Conservation (phyloP, 305 asterid genomes). For the Fraxinus ornus region DNA sequence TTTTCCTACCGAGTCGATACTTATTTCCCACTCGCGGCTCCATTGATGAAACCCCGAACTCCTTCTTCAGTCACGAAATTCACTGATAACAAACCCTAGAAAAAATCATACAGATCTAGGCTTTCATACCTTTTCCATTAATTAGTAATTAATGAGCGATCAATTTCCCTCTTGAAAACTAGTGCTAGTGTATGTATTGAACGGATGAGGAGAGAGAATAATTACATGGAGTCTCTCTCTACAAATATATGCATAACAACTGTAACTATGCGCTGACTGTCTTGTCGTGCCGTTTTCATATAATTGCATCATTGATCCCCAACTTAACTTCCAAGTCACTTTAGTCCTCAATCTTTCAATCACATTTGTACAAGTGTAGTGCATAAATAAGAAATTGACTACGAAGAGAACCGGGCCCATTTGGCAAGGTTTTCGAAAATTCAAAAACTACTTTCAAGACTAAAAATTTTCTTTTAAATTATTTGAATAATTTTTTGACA, state of each 20-base stretch:
- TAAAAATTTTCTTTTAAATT: too few relatives aligned
- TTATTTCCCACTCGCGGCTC: constrained; percentile 81
- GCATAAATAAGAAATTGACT: too few relatives aligned
- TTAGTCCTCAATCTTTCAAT: neutral
- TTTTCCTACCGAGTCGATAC: constrained; percentile 82
- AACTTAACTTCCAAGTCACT: neutral
- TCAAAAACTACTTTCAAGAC: too few relatives aligned
- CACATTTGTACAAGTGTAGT: too few relatives aligned
- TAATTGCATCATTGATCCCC: neutral
- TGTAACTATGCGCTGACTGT: constrained; percentile 9
- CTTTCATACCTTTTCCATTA: constrained; percentile 26
- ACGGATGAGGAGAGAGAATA: constrained; percentile 21
- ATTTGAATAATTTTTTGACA: too few relatives aligned
- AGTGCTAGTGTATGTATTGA: constrained; percentile 40
- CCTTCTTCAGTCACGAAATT: constrained; percentile 23
- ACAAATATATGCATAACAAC: constrained; percentile 12
- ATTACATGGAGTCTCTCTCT: constrained; percentile 1
- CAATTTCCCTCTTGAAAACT: constrained; percentile 9
- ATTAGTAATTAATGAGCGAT: constrained; percentile 26
- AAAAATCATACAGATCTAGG: constrained; percentile 27
- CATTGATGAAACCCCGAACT: constrained; percentile 35
- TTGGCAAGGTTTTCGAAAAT: too few relatives aligned
- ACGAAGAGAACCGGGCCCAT: too few relatives aligned
- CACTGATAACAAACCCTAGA: constrained; percentile 33
- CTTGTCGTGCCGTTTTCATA: neutral